phyloP scores from a whole-genome alignment of 2,329 filamentous ascomycete species.

The Chaetomium olivaceum region DNA sequence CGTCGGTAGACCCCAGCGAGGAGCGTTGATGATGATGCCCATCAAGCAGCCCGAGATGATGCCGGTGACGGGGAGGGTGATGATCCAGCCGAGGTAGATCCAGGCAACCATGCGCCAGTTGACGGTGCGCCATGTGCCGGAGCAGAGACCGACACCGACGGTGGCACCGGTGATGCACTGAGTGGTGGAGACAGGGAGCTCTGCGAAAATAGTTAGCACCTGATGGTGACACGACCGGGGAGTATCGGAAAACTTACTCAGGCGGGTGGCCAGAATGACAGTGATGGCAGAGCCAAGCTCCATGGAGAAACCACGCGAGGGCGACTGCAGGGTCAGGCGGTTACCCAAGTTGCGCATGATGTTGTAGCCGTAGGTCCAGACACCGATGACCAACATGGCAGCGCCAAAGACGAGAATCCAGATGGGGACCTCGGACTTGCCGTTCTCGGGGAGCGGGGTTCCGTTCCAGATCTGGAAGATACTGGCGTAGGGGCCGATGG shows the following conservation, averaged over 20 bases:
- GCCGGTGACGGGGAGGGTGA: constrained; percentile 59
- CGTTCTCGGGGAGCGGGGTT: constrained; percentile 44
- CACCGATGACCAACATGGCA: constrained; percentile 48
- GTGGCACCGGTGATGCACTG: constrained; percentile 65
- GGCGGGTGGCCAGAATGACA: constrained; percentile 63
- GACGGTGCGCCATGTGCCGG: constrained; percentile 58
- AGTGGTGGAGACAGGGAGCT: constrained; percentile 64
- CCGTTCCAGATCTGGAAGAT: constrained; percentile 62
- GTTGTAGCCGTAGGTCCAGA: constrained; percentile 64
- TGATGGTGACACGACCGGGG: too few species aligned
- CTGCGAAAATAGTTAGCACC: constrained; percentile 33
- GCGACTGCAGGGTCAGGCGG: constrained; percentile 58
- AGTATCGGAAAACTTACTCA: constrained; percentile 43
- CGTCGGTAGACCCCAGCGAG: constrained; percentile 44
- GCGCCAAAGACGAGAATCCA: constrained; percentile 56
- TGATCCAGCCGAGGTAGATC: constrained; percentile 62
- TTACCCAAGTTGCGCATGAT: constrained; percentile 63
- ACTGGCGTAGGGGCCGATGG: constrained; percentile 63
- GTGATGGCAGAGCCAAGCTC: constrained; percentile 63
- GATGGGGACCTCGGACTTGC: constrained; percentile 53
- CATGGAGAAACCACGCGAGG: constrained; percentile 56
- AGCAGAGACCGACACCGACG: constrained; percentile 63
- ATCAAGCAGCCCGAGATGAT: constrained; percentile 61
- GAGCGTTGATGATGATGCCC: constrained; percentile 63
- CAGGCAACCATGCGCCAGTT: constrained; percentile 64